Percentiles rank a stretch among this genome's conserved stretches.
Conservation (phyloP, 2,329 filamentous ascomycete genomes). For the Acrocalymma vagum region DNA sequence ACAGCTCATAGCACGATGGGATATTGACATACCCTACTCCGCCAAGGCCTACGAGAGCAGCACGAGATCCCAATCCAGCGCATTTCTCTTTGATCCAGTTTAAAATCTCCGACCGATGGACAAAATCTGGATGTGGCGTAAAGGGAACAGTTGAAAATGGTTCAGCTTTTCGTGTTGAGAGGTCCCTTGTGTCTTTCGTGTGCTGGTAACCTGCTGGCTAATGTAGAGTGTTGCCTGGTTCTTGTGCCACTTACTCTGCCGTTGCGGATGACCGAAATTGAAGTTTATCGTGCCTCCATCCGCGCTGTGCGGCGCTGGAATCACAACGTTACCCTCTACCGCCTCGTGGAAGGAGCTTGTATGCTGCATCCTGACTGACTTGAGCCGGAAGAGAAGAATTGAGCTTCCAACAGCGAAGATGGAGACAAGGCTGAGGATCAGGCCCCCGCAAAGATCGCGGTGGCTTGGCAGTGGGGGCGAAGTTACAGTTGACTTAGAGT, state of each 20-base stretch:
- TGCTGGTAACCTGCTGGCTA: no score
- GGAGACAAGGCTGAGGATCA: no score
- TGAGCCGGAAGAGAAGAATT: no score
- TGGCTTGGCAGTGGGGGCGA: no score
- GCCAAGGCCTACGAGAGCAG: constrained; percentile 36
- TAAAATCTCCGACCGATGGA: constrained; percentile 27
- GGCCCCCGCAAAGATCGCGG: no score
- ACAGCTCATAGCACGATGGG: neutral
- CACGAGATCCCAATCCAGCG: constrained; percentile 32
- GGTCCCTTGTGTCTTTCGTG: no score
- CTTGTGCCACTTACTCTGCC: no score
- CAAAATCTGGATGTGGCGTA: constrained; percentile 30
- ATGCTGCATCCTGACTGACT: no score
- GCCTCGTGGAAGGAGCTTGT: constrained; percentile 12
- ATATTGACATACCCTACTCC: constrained; percentile 22
- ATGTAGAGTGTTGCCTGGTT: no score
- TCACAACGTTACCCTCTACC: constrained; percentile 13
- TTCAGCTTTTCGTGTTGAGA: constrained; percentile 8
- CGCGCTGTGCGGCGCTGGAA: constrained; percentile 12
- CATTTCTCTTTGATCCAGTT: constrained; percentile 36
- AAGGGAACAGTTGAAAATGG: constrained; percentile 36
- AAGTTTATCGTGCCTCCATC: constrained; percentile 19
- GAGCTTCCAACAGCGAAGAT: no score
- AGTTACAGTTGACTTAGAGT: no score
- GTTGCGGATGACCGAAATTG: no score